These are phyloP conservation scores for Dunaliella sp. DNA, from an alignment of 139 green algal genomes.

Conservation along the genomic window DNA sequence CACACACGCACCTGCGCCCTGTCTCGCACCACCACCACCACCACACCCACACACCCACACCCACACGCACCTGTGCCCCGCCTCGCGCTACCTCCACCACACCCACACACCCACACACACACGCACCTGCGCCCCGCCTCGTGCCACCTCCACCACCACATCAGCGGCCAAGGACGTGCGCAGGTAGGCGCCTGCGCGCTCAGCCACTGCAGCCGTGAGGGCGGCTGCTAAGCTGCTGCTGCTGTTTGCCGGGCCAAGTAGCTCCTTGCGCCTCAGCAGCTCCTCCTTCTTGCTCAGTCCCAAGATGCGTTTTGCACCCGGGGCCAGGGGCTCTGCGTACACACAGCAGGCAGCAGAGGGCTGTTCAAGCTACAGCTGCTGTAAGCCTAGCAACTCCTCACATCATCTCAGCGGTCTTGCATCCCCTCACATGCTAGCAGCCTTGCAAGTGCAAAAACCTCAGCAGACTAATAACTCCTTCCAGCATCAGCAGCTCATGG, in stretches of 20 bases:
- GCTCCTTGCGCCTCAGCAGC: slow-evolving; percentile 52
- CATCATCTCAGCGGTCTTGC: too few relatives aligned
- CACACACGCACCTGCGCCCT: background rate
- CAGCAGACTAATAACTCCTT: too few relatives aligned
- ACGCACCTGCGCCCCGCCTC: slow-evolving; percentile 50
- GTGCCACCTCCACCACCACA: slow-evolving; percentile 63
- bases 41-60: slow-evolving; percentile 10
- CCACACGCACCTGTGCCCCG: slow-evolving; percentile 35
- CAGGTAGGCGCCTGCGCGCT: slow-evolving; percentile 42
- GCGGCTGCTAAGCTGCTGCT: slow-evolving; percentile 39
- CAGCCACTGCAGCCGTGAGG: slow-evolving; percentile 38
- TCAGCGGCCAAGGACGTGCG: slow-evolving; percentile 46
- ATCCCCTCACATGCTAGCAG: too few relatives aligned
- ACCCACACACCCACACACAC: background rate
- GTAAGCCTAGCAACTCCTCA: too few relatives aligned
- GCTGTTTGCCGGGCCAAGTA: slow-evolving; percentile 55
- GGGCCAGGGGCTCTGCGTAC: background rate
- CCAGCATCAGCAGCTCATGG: too few relatives aligned
- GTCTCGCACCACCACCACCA: background rate
- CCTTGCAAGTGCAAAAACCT: too few relatives aligned
- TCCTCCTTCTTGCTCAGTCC: slow-evolving; percentile 80
- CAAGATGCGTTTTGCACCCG: slow-evolving; percentile 36
- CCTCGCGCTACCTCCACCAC: slow-evolving; percentile 67
- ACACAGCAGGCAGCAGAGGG: background rate
- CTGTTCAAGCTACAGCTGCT: too few relatives aligned